Base-by-base conservation (phyloP, 164 flowering plant genomes). In the Aristolochia fimbriata region DNA sequence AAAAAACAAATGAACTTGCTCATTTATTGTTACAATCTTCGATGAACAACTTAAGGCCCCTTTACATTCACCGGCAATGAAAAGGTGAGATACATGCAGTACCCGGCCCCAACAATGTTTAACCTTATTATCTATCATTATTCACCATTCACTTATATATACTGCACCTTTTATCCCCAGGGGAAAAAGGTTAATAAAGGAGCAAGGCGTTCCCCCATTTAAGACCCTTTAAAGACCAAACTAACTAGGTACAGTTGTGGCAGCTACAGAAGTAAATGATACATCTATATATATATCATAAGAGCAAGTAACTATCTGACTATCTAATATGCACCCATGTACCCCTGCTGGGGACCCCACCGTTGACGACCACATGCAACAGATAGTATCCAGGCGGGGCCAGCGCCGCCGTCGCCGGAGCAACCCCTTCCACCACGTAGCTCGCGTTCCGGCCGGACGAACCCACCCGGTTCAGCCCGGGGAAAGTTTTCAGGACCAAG, bases 331-430 rank as follows among this genome's bases (percentile, higher is more conserved):
- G 79, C 55, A 85, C 69, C 91, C 88, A 85, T 11, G n/a, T 61
- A 0, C 74, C 86, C 12, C 12, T 27, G 59, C 86, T 82, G 4
- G 94, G 94, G 37, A 81, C 65, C 12, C 76, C 85, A 12, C 51
- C 65, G 53, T 76, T 66, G 50, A 37, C 43, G 43, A 84, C 80
- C 63, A 84, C 79, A 68, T 79, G 84, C 41, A 87, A 21, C 0
- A 72, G 64, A 31, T 83, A 87, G 61, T 77, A 79, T 3, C 87
- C 88, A 0, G 85, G 77, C 19, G 84, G 88, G 3, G 87, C 91
- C 49, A 83, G 0, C 6, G 46, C 47, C 0, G 66, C 57, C 0
- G 78, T 58, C 1, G 59, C 65, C 33, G 87, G 87, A 1, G 78
- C 63, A 10, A 19, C 2, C 0, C 45, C 77, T 3, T 67, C 49